phyloP scores from a whole-genome alignment of 345 rosid species.

The Murraya paniculata region DNA sequence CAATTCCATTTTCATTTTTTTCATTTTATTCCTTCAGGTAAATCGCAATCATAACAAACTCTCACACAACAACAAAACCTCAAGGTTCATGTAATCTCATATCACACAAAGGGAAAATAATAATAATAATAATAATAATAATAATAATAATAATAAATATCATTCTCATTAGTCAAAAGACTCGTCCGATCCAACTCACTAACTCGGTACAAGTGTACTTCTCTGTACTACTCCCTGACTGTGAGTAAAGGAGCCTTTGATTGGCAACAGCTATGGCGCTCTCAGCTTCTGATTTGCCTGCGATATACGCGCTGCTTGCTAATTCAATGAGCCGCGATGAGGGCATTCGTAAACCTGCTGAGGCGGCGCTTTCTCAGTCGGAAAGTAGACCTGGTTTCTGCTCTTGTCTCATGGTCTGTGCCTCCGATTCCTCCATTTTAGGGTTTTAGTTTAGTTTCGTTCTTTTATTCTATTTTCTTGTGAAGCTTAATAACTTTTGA shows the following conservation, averaged over 20 bases:
- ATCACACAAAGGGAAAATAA: neutral
- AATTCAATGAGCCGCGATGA: slow-evolving; percentile 93
- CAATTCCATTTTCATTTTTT: neutral
- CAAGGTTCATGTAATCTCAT: slow-evolving; percentile 1
- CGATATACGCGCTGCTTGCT: slow-evolving; percentile 65
- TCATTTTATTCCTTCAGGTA: neutral
- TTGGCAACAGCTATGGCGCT: slow-evolving; percentile 57
- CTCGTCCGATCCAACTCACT: slow-evolving; percentile 40
- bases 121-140: too few relatives aligned
- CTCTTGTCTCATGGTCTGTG: slow-evolving; percentile 81
- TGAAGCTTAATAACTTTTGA: slow-evolving; percentile 18
- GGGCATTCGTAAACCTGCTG: slow-evolving; percentile 79
- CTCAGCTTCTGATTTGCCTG: slow-evolving; percentile 84
- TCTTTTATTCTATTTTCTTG: slow-evolving; percentile 8
- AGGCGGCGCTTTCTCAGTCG: slow-evolving; percentile 78
- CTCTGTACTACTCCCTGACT: slow-evolving; percentile 2
- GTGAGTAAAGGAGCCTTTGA: neutral
- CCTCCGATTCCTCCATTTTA: slow-evolving; percentile 17
- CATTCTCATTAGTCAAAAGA: slow-evolving; percentile 17
- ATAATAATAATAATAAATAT: too few relatives aligned
- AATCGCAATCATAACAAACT: neutral
- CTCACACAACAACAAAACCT: neutral
- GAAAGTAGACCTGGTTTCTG: slow-evolving; percentile 94
- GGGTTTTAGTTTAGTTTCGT: slow-evolving; percentile 22
- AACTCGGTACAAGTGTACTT: slow-evolving; percentile 18